Evolutionary conservation across 225 moss, liverwort and hornwort species (phyloP).

Genomic region (Polytrichum formosum): DNA sequence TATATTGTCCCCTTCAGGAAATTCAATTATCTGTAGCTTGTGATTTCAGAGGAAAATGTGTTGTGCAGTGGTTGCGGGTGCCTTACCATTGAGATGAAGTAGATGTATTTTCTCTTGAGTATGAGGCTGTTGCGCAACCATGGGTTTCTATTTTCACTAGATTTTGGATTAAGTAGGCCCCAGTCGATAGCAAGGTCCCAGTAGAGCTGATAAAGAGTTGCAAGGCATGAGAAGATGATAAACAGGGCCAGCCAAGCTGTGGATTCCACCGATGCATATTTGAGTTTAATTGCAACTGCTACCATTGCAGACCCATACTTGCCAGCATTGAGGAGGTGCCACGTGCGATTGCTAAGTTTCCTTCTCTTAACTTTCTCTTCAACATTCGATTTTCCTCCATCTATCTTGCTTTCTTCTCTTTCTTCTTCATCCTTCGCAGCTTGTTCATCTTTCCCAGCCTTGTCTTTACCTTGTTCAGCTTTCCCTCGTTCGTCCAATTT

Average conservation of each 20-base stretch:
- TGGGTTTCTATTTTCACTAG: slow-evolving; percentile 36
- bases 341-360: slow-evolving; percentile 8
- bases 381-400: too few species aligned
- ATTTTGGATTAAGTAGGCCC: slow-evolving; percentile 72
- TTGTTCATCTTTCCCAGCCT: too few species aligned
- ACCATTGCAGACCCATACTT: slow-evolving; percentile 89
- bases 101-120: slow-evolving; percentile 60
- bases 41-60: too few species aligned
- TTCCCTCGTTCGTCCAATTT: too few species aligned
- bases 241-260: slow-evolving; percentile 45
- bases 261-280: slow-evolving; percentile 31
- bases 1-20: too few species aligned
- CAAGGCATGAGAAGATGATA: slow-evolving; percentile 57
- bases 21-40: too few species aligned
- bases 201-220: slow-evolving; percentile 81
- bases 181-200: slow-evolving; percentile 95
- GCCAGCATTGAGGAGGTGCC: slow-evolving; percentile 74
- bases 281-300: slow-evolving; percentile 62
- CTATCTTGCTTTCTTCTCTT: too few species aligned
- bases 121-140: slow-evolving; percentile 92
- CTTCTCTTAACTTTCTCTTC: too few species aligned
- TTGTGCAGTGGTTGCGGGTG: too few species aligned
- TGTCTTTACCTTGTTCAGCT: too few species aligned
- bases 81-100: slow-evolving; percentile 85
- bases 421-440: too few species aligned